A percentile compares a stretch with the other conserved stretches of the same genome.
These are phyloP conservation scores for Centrapalus pauciflorus DNA, from an alignment of 129 eudicot species.

Conservation along the genomic window DNA sequence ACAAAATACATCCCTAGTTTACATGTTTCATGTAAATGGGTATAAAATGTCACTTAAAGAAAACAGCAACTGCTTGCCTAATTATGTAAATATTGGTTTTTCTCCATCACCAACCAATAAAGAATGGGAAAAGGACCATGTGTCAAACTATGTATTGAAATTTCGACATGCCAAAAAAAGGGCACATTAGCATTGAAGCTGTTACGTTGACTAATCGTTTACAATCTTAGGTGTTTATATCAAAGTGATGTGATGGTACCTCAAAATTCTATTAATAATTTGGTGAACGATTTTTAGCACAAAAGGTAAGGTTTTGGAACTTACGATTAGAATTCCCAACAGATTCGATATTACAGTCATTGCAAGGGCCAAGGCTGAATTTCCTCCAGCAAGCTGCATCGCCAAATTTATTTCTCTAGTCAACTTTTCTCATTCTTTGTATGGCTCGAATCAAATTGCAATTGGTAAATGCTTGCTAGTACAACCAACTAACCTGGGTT, in stretches of 20 bases:
- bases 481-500: constrained; percentile 49
- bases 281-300: not conserved
- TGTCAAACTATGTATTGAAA: not conserved
- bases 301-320: constrained; percentile 26
- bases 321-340: constrained; percentile 76
- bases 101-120: not conserved
- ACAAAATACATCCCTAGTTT: too few relatives aligned
- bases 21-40: too few relatives aligned
- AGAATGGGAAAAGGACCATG: not conserved
- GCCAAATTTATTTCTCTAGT: constrained; percentile 17
- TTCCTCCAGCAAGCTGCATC: constrained; percentile 89
- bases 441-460: not conserved
- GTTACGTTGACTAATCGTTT: not conserved
- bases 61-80: not conserved
- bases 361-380: constrained; percentile 91
- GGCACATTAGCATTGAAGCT: not conserved
- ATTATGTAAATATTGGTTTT: not conserved
- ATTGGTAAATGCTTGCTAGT: not conserved
- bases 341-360: constrained; percentile 87
- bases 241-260: not conserved
- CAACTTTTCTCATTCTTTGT: constrained; percentile 9
- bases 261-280: not conserved
- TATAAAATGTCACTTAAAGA: too few relatives aligned
- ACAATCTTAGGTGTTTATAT: not conserved
- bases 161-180: not conserved